phyloP scores from a whole-genome alignment of 1,284 basidiomycete species.

The Leccinum griseonigrum region DNA sequence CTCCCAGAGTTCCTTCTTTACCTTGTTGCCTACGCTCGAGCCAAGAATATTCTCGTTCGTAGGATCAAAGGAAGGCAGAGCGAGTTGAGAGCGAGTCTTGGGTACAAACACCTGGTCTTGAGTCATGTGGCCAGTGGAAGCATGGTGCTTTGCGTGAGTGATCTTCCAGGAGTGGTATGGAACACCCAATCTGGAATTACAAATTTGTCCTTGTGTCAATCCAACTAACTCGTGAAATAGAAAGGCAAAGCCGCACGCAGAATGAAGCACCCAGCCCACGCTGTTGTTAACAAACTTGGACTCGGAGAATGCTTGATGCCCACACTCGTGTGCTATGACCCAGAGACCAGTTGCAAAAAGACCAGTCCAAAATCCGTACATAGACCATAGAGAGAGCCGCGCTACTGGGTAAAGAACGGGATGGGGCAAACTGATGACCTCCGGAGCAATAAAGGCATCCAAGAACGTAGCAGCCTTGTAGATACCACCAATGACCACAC shows the following conservation, averaged over 20 bases:
- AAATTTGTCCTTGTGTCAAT: slow-evolving; percentile 28
- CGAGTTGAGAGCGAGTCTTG: slow-evolving; percentile 74
- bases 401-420: slow-evolving; percentile 63
- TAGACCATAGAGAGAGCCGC: slow-evolving; percentile 73
- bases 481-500: slow-evolving; percentile 64
- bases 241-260: slow-evolving; percentile 50
- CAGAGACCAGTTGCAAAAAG: slow-evolving; percentile 92
- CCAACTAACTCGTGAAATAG: slow-evolving; percentile 16
- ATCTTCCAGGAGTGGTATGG: slow-evolving; percentile 99
- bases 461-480: slow-evolving; percentile 72
- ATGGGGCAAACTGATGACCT: slow-evolving; percentile 56
- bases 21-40: slow-evolving; percentile 64
- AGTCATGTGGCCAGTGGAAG: slow-evolving; percentile 91
- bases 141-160: slow-evolving; percentile 96
- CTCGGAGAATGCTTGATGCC: slow-evolving; percentile 97
- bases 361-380: slow-evolving; percentile 84
- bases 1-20: slow-evolving; percentile 81
- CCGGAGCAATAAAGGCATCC: slow-evolving; percentile 63
- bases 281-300: slow-evolving; percentile 93
- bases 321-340: slow-evolving; percentile 91
- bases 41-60: slow-evolving; percentile 69
- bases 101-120: slow-evolving; percentile 98
- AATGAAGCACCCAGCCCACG: slow-evolving; percentile 94
- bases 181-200: slow-evolving; percentile 72
- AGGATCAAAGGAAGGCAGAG: slow-evolving; percentile 65